These are phyloP conservation scores for Populus nigra DNA, from an alignment of 345 rosid genomes.

Conservation along the genomic window DNA sequence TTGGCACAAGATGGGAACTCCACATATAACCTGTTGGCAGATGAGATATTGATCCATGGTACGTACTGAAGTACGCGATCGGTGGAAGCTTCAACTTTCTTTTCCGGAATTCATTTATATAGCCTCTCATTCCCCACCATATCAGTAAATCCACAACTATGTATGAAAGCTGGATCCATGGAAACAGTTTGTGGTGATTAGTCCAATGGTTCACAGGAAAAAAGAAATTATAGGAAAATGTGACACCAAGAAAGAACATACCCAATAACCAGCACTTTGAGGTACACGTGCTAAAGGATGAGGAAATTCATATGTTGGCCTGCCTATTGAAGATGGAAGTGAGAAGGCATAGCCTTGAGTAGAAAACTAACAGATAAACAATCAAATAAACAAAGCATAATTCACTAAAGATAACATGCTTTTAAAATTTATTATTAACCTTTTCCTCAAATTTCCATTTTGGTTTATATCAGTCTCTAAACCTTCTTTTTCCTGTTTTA, in stretches of 20 bases:
- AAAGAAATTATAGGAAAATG: neutral
- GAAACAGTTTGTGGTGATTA: constrained; percentile 5
- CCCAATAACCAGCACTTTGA: constrained; percentile 96
- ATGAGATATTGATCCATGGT: constrained; percentile 92
- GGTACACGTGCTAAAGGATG: constrained; percentile 98
- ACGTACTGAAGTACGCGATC: constrained; percentile 91
- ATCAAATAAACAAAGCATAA: neutral
- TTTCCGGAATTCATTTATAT: constrained; percentile 91
- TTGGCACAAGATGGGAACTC: constrained; percentile 96
- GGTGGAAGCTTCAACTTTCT: constrained; percentile 80
- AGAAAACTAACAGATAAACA: constrained; percentile 1
- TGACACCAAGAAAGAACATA: constrained; percentile 34
- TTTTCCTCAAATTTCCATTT: neutral
- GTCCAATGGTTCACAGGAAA: neutral
- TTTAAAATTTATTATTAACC: neutral
- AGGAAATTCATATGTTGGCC: constrained; percentile 97
- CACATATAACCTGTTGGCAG: constrained; percentile 98
- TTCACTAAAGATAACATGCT: neutral
- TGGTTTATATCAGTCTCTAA: neutral
- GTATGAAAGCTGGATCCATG: constrained; percentile 69
- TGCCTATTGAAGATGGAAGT: constrained; percentile 69
- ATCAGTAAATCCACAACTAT: constrained; percentile 87
- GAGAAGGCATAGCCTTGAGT: constrained; percentile 37
- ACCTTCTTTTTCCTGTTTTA: neutral
- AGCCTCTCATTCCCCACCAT: constrained; percentile 96